These are phyloP conservation scores for Plantago coronopus DNA, from an alignment of 305 asterid genomes.

Conservation along the genomic window DNA sequence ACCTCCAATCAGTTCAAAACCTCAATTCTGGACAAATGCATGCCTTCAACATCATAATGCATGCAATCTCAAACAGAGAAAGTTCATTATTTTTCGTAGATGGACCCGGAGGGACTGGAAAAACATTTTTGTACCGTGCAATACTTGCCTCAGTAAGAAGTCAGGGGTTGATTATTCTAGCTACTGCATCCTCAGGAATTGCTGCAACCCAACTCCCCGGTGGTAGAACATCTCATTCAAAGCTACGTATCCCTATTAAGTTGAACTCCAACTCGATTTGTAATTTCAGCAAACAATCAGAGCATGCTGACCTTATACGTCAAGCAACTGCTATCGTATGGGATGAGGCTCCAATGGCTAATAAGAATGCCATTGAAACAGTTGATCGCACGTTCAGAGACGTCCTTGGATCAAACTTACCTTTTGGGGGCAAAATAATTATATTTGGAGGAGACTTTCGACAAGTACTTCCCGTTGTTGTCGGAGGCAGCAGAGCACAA, in stretches of 20 bases:
- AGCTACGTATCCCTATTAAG: neutral
- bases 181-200: neutral
- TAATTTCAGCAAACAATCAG: neutral
- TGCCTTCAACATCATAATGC: neutral
- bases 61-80: neutral
- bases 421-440: neutral
- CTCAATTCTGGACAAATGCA: neutral
- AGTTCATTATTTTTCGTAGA: neutral
- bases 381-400: slow-evolving; percentile 1
- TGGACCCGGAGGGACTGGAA: neutral
- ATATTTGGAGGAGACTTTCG: neutral
- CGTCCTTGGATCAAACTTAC: neutral
- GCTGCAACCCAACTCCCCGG: no score
- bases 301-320: neutral
- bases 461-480: neutral
- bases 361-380: slow-evolving; percentile 3
- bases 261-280: neutral
- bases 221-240: neutral
- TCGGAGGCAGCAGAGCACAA: neutral
- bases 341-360: slow-evolving; percentile 7
- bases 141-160: neutral
- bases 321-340: neutral
- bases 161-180: neutral
- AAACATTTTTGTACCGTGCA: neutral
- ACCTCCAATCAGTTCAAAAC: neutral